Conservation (phyloP, 2,329 filamentous ascomycete genomes). For the Plectosphaerella plurivora region DNA sequence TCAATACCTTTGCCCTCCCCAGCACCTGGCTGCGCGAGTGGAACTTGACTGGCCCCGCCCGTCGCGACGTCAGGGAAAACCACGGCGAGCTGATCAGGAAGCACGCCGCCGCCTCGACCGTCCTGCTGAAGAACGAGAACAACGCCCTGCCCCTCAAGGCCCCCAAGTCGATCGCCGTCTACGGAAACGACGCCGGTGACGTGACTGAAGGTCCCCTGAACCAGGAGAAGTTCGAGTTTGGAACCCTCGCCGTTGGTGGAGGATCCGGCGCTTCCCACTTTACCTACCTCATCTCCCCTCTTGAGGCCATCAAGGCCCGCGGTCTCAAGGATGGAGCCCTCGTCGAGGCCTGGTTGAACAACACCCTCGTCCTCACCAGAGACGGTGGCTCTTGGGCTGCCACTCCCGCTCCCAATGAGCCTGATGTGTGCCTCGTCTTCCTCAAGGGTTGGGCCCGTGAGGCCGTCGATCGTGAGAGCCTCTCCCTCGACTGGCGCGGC, state of each 20-base stretch:
- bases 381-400: conserved; percentile 55
- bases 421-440: conserved; percentile 78
- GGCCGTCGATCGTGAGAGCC: conserved; percentile 61
- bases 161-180: conserved; percentile 69
- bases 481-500: conserved; percentile 55
- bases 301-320: conserved; percentile 62
- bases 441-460: conserved; percentile 85
- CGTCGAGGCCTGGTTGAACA: conserved; percentile 64
- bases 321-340: conserved; percentile 53
- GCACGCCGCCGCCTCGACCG: conserved; percentile 73
- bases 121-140: conserved; percentile 79
- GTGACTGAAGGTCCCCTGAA: conserved; percentile 72
- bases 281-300: conserved; percentile 71
- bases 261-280: conserved; percentile 71
- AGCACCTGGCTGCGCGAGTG: conserved; percentile 71
- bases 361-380: conserved; percentile 57
- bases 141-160: conserved; percentile 70
- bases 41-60: conserved; percentile 56
- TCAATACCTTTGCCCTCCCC: background rate
- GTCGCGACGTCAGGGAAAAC: conserved; percentile 69
- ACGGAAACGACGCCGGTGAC: conserved; percentile 81
- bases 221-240: conserved; percentile 20
- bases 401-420: conserved; percentile 28
- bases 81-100: conserved; percentile 72
- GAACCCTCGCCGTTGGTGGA: conserved; percentile 72